These are phyloP conservation scores for Cryptococcus neoformans DNA, from an alignment of 1,284 basidiomycete species.

Conservation along the genomic window DNA sequence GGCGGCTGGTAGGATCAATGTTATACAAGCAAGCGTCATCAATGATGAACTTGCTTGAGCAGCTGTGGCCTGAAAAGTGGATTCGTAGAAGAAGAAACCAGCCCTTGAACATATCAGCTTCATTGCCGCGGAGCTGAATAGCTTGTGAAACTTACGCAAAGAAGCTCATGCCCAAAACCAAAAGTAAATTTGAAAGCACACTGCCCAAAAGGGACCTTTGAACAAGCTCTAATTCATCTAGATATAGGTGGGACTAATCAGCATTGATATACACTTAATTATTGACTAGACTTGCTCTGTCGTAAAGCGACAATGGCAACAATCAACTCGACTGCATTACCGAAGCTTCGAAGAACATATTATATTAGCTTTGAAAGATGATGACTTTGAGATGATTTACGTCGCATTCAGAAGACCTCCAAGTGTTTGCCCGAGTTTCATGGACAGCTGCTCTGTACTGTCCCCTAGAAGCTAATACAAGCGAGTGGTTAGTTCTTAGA, in stretches of 20 bases:
- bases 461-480: constrained; percentile 56
- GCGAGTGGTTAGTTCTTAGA: not conserved
- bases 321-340: constrained; percentile 63
- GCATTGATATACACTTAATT: not conserved
- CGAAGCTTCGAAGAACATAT: constrained; percentile 34
- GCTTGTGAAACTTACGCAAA: constrained; percentile 57
- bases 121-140: no score
- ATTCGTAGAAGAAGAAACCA: constrained; percentile 64
- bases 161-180: constrained; percentile 86
- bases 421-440: constrained; percentile 73
- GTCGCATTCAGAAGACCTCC: constrained; percentile 84
- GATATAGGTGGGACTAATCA: constrained; percentile 3
- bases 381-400: constrained; percentile 46
- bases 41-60: constrained; percentile 76
- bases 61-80: constrained; percentile 73
- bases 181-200: constrained; percentile 82
- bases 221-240: constrained; percentile 77
- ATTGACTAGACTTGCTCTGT: constrained; percentile 57
- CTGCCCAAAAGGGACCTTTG: constrained; percentile 64
- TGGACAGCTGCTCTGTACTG: constrained; percentile 79
- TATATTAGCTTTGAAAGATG: not conserved
- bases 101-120: constrained; percentile 18
- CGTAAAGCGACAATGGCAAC: constrained; percentile 79
- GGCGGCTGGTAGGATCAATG: constrained; percentile 87
- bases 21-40: constrained; percentile 85